These are phyloP conservation scores for Salix koriyanagi DNA, from an alignment of 345 rosid species.

Conservation along the genomic window DNA sequence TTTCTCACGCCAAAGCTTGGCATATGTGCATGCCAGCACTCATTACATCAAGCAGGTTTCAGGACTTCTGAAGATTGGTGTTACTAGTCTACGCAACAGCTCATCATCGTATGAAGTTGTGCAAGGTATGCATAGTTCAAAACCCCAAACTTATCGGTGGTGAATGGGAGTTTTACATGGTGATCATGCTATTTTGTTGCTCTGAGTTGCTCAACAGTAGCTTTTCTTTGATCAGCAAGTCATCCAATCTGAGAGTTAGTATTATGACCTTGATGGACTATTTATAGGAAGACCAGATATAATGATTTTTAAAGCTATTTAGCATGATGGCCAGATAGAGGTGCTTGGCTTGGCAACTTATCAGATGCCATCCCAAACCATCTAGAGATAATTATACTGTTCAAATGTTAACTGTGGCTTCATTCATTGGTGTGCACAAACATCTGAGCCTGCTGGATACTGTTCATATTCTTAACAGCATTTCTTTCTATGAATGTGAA, in stretches of 20 bases:
- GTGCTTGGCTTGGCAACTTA: not conserved
- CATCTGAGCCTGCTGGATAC: slow-evolving; percentile 1
- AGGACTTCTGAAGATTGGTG: slow-evolving; percentile 87
- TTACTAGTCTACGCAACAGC: slow-evolving; percentile 79
- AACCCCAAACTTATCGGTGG: not conserved
- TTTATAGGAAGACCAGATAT: not conserved
- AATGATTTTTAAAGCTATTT: not conserved
- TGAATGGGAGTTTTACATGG: not conserved
- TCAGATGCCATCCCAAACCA: not conserved
- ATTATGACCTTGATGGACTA: not conserved
- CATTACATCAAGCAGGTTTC: slow-evolving; percentile 89
- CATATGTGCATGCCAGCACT: slow-evolving; percentile 89
- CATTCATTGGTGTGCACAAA: not conserved
- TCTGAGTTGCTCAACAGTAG: no score
- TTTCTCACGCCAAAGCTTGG: slow-evolving; percentile 81
- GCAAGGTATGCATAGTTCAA: slow-evolving; percentile 54
- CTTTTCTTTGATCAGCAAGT: not conserved
- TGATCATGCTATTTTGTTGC: not conserved
- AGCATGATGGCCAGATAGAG: not conserved
- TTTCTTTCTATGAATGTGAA: not conserved
- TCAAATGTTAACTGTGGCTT: not conserved
- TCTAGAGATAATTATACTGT: no score
- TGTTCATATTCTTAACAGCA: slow-evolving; percentile 2
- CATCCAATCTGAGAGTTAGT: not conserved
- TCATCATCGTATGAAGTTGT: slow-evolving; percentile 81